Conservation (phyloP, 805 yeast genomes). For the Metschnikowia henanensis region DNA sequence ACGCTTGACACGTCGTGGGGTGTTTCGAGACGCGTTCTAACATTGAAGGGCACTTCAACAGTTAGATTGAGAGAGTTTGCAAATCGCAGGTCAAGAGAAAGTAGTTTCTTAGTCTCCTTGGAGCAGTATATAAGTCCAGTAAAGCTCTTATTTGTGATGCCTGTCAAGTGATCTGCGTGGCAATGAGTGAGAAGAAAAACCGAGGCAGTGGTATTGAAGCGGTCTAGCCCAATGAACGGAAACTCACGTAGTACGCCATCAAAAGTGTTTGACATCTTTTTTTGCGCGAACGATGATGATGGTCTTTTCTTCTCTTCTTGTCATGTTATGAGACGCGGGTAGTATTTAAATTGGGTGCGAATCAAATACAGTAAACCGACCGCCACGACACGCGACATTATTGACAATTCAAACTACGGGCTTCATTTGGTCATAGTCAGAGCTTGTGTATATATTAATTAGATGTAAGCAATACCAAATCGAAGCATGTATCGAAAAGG, state of each 20-base stretch:
- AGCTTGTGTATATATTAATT: too few species aligned
- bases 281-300: too few species aligned
- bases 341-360: constrained; percentile 8
- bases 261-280: constrained; percentile 28
- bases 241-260: constrained; percentile 47
- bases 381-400: constrained; percentile 6
- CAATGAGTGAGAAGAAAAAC: constrained; percentile 47
- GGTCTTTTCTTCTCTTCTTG: background rate
- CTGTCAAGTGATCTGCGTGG: constrained; percentile 55
- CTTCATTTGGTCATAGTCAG: too few species aligned
- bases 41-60: constrained; percentile 21
- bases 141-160: constrained; percentile 41
- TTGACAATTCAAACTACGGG: background rate
- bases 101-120: constrained; percentile 33
- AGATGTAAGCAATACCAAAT: too few species aligned
- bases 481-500: too few species aligned
- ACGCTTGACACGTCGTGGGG: constrained; percentile 11
- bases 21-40: constrained; percentile 20
- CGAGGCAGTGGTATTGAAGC: constrained; percentile 25
- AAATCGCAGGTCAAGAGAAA: constrained; percentile 20
- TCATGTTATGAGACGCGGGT: background rate
- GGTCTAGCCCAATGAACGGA: constrained; percentile 45
- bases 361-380: too few species aligned
- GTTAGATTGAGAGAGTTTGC: constrained; percentile 21
- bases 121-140: constrained; percentile 50